These are phyloP conservation scores for Ascodesmis nigricans DNA, from an alignment of 495 filamentous ascomycete species.

Conservation along the genomic window DNA sequence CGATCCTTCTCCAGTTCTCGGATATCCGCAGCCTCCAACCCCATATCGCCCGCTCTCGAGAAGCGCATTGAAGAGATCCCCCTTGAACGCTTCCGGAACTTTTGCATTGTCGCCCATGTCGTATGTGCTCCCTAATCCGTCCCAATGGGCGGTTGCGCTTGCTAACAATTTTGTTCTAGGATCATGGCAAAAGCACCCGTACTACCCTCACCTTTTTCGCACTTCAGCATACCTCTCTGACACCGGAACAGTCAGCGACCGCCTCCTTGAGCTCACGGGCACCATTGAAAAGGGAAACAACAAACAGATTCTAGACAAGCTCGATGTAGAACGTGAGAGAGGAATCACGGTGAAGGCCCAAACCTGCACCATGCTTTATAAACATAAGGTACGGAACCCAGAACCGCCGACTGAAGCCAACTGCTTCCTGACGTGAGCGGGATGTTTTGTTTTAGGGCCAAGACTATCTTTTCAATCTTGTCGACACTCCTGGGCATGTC, in stretches of 20 bases:
- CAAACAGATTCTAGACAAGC: constrained; percentile 89
- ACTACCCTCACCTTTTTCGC: constrained; percentile 1
- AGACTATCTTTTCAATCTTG: constrained; percentile 83
- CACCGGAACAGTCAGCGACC: constrained; percentile 41
- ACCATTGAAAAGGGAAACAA: constrained; percentile 73
- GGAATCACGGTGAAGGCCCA: constrained; percentile 98
- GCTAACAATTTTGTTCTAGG: constrained; percentile 20
- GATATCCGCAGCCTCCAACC: no score
- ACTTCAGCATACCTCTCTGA: constrained; percentile 4
- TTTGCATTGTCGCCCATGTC: constrained; percentile 97
- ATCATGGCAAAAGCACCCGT: constrained; percentile 88
- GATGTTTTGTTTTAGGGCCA: no score
- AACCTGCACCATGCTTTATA: constrained; percentile 94
- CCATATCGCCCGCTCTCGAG: constrained; percentile 38
- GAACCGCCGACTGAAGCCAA: no score
- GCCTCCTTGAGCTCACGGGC: constrained; percentile 80
- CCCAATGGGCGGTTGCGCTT: neutral
- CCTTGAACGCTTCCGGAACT: constrained; percentile 78
- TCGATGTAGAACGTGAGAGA: constrained; percentile 86
- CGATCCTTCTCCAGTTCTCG: no score
- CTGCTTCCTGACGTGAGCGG: no score
- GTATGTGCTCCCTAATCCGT: constrained; percentile 4
- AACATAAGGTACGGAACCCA: constrained; percentile 31
- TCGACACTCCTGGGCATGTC: constrained; percentile 94
- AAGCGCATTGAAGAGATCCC: constrained; percentile 68